Conservation (phyloP, 2,329 filamentous ascomycete species). For the Neofusicoccum laricinum region DNA sequence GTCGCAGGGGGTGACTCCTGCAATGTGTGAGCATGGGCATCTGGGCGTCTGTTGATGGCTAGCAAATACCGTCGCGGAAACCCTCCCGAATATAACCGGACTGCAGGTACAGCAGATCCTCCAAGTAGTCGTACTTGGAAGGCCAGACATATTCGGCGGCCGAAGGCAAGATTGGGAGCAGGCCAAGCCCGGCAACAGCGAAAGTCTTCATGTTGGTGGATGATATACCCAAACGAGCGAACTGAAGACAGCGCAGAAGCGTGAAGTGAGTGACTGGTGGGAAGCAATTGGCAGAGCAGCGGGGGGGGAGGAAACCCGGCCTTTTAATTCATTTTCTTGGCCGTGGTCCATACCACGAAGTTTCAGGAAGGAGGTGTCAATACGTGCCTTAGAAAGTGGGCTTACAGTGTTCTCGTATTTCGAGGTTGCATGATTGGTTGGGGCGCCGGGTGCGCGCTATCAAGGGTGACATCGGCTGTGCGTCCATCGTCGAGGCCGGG, state of each 20-base stretch:
- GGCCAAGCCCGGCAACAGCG: neutral
- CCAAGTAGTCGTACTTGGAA: conserved; percentile 4
- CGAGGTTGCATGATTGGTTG: neutral
- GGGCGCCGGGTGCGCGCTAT: too few relatives aligned
- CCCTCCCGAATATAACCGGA: neutral
- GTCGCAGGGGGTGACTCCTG: neutral
- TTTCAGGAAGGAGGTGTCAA: conserved; percentile 2
- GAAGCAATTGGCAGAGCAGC: neutral
- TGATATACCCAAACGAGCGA: neutral
- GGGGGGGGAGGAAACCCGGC: neutral
- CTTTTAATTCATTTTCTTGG: neutral
- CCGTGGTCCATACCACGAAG: neutral
- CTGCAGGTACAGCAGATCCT: conserved; percentile 7
- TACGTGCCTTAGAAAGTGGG: neutral
- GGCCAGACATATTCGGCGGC: conserved; percentile 14
- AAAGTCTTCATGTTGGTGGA: neutral
- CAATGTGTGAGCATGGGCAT: neutral
- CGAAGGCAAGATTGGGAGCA: neutral
- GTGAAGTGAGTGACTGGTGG: neutral
- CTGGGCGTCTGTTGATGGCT: neutral
- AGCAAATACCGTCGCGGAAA: neutral
- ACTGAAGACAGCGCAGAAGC: neutral
- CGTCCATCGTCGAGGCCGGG: neutral
- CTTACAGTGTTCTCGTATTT: conserved; percentile 1
- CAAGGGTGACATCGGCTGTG: neutral